Conservation (phyloP, 164 flowering plant genomes). For the Vitis vinifera region ASM3070453v1 NC_081818.1:27896001-27896500, state of each 20-base stretch:
- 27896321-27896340: no score
- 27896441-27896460: neutral
- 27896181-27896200: conserved; percentile 87
- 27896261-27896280: neutral
- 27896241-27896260: conserved; percentile 15
- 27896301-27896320: no score
- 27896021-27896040: no score
- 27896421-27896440: neutral
- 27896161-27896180: conserved; percentile 89
- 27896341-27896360: no score
- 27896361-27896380: no score
- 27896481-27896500: no score
- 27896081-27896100: conserved; percentile 84
- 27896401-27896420: no score
- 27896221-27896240: conserved; percentile 79
- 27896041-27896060: conserved; percentile 8
- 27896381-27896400: no score
- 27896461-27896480: no score
- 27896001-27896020: no score
- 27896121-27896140: conserved; percentile 81
- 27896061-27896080: conserved; percentile 81
- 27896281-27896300: no score
- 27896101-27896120: conserved; percentile 82
- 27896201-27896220: conserved; percentile 92
- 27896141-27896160: conserved; percentile 86